These are phyloP conservation scores for Mortierella hygrophila DNA, from an alignment of 192 early-diverging fungal species.

Conservation along the genomic window DNA sequence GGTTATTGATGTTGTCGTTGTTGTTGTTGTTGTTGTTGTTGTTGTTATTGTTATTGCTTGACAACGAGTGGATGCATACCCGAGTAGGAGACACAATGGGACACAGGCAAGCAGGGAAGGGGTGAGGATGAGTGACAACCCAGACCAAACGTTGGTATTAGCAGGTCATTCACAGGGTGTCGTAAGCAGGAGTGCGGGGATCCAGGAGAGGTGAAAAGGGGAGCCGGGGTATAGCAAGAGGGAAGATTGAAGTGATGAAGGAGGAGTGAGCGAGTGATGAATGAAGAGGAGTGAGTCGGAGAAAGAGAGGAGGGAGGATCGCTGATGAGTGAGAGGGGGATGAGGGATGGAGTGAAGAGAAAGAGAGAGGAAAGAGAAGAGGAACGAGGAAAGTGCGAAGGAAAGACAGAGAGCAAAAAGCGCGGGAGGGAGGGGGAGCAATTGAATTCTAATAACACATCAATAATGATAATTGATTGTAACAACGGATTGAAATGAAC, in stretches of 20 bases:
- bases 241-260: not conserved
- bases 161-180: not conserved
- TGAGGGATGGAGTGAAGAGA: not conserved
- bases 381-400: not conserved
- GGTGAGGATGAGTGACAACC: not conserved
- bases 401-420: not conserved
- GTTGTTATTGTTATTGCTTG: too few species aligned
- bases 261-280: not conserved
- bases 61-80: not conserved
- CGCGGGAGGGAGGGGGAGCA: not conserved
- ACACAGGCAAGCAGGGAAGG: not conserved
- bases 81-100: not conserved
- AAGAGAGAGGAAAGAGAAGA: not conserved
- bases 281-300: not conserved
- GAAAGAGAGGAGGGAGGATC: too few species aligned
- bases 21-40: not conserved
- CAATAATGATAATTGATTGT: too few species aligned
- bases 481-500: too few species aligned
- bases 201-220: not conserved
- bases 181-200: not conserved
- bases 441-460: too few species aligned
- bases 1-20: not conserved
- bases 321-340: not conserved
- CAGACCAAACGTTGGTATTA: not conserved
- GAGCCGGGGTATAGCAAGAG: not conserved